Percentiles rank a stretch among this genome's conserved stretches.
phyloP scores from a whole-genome alignment of 2,329 filamentous ascomycete genomes.

The Diaporthe sp. region DNA sequence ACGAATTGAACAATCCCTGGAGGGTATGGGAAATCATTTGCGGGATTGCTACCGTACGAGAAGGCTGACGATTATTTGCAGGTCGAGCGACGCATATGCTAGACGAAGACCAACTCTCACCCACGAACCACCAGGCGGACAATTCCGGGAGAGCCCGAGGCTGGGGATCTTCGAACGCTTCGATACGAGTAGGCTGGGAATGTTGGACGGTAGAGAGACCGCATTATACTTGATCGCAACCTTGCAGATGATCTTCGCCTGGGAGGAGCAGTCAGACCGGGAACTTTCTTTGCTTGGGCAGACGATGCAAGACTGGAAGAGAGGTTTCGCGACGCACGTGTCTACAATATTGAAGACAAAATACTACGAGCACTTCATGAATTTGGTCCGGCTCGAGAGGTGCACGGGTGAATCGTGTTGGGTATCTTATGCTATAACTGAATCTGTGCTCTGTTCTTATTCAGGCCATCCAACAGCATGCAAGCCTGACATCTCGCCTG shows the following conservation, averaged over 20 bases:
- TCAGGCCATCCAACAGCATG: conserved; percentile 87
- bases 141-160: not conserved
- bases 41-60: not conserved
- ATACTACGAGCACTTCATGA: not conserved
- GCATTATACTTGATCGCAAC: not conserved
- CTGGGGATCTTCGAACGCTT: not conserved
- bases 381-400: not conserved
- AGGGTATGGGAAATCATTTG: conserved; percentile 60
- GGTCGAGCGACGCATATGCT: conserved; percentile 68
- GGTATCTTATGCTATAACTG: conserved; percentile 57
- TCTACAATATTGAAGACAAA: not conserved
- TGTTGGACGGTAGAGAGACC: not conserved
- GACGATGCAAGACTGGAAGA: not conserved
- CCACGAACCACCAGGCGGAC: not conserved
- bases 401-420: conserved; percentile 3
- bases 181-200: not conserved
- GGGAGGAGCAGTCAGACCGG: conserved; percentile 16
- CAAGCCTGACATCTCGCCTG: conserved; percentile 96
- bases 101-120: conserved; percentile 39
- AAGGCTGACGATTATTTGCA: conserved; percentile 47
- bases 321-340: not conserved
- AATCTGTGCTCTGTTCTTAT: conserved; percentile 79
- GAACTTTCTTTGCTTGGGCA: conserved; percentile 18
- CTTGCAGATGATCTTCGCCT: not conserved
- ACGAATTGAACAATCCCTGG: conserved; percentile 75